Conservation (phyloP, 2,329 filamentous ascomycete species). For the Colletotrichum shisoi region DNA sequence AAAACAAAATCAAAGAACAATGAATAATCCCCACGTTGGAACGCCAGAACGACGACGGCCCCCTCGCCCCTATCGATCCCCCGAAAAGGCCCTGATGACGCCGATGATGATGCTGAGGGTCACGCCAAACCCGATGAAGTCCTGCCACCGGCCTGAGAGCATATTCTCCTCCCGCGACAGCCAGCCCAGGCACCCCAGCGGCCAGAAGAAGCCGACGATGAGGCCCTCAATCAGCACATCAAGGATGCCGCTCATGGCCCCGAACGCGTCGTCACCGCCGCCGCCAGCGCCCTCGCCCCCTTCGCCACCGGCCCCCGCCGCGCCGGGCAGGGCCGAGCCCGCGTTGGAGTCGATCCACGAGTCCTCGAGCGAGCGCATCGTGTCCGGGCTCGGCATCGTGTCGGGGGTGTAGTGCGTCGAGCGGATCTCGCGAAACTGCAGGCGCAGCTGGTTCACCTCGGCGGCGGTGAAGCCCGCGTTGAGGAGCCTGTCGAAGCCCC, state of each 20-base stretch:
- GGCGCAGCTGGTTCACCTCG: constrained; percentile 83
- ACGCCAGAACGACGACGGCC: not conserved
- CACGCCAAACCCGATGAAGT: constrained; percentile 87
- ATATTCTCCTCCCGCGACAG: constrained; percentile 85
- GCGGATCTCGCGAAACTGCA: constrained; percentile 89
- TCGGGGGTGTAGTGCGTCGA: constrained; percentile 84
- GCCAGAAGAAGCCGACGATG: constrained; percentile 94
- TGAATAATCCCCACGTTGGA: not conserved
- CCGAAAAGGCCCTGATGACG: constrained; percentile 45
- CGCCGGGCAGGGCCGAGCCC: constrained; percentile 48
- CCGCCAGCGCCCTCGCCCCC: constrained; percentile 51
- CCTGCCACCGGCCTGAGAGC: constrained; percentile 82
- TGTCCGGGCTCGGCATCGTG: constrained; percentile 81
- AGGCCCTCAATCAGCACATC: constrained; percentile 90
- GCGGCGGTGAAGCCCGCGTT: constrained; percentile 80
- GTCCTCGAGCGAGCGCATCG: constrained; percentile 82
- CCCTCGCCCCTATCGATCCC: constrained; percentile 20
- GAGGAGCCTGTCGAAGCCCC: constrained; percentile 88
- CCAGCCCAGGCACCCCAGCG: constrained; percentile 85
- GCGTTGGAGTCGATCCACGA: constrained; percentile 82
- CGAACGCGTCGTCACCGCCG: constrained; percentile 59
- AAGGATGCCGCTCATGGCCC: constrained; percentile 64
- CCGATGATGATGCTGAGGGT: constrained; percentile 61
- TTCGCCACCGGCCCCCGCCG: constrained; percentile 40
- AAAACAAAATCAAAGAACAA: not conserved